Base-by-base conservation (phyloP, 345 rosid genomes). In the Gossypium herbaceum region DNA sequence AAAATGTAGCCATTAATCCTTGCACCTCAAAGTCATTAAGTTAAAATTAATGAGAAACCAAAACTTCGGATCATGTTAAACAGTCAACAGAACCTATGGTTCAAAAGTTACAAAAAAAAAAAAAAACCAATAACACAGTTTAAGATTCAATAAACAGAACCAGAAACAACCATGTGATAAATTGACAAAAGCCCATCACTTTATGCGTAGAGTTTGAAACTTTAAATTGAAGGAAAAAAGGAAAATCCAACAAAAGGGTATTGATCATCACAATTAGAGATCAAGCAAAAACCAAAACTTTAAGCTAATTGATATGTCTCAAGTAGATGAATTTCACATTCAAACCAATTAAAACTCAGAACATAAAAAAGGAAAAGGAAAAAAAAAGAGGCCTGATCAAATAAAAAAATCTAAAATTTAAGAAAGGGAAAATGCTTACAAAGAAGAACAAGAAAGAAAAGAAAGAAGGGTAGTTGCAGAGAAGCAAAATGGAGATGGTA, bases 401-500 rank as follows among this genome's bases (percentile, higher is more conserved):
- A 61, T 15, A 7, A 65, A 25, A 6, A 8, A 22, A 22, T 22
- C 29, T 20, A 22, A 57, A 22, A 20, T 57, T 22, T 57, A 47
- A 27, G 9, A 66, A 29, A 51, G 7, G 44, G n/a, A 68, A 34
- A 68, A 79, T 27, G 74, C 84, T 82, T 73, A 80, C 84, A 51
- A 65, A 66, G 60, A 79, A 77, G 50, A 48, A 74, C 2, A 63
- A 73, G 44, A 59, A 79, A 67, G 71, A 54, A 73, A 15, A 22
- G 68, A 73, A n/a, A 56, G 82, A 77, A 20, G 59, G 79, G 74
- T 78, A 75, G 72, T 78, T 44, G 66, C 75, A 70, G 70, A 77
- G 77, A 69, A 82, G 72, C 54, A 68, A 71, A 80, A 80, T 71
- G 76, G 75, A 76, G 75, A 78, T 69, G 79, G 76, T 78, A 74